Evolutionary conservation across 2,329 filamentous ascomycete species (phyloP), one percentile per base, ranked within the genome.

Genomic region (Rutstroemia sp.): DNA sequence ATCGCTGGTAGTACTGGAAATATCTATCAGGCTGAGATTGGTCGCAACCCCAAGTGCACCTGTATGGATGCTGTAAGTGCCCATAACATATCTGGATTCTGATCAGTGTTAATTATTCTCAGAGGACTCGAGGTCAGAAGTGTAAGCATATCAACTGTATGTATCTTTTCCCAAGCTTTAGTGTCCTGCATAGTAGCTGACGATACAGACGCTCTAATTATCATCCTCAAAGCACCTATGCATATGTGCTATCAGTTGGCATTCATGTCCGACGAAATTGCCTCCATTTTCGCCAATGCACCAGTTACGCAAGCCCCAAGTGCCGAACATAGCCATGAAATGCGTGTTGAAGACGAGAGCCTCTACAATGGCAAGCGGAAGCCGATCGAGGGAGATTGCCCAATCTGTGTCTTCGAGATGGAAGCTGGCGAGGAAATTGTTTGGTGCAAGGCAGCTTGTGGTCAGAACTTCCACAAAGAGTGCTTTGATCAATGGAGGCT

Each of bases 381-480:
- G 37, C 59, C 61, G 1, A 56, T 63, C 39, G 59, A 63, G 0
- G 54, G 57, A n/a, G 61, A 63, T 19, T 63, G 59, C 44, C 54
- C 61, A 4, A 63, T 63, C 34, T 63, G 61, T 44, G 61, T 63
- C 37, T 63, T 57, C 4, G 49, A 56, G 1, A 63, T 63, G 61
- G 58, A 59, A 34, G 30, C 73, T 1, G 66, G 66, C 3, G 72
- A 72, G 19, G 72, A 76, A 3, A 73, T 76, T 5, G 71, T 80
- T 5, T 85, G 79, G 73, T 85, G 82, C 68, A 77, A 77, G 61
- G 75, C 77, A 1, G 73, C 76, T 3, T 86, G 82, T 60, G 82
- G 62, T 49, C 63, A 82, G 62, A 82, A 82, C 59, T 75, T 82
- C 3, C 79, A 82, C 61, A 69, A 70, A 38, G 67, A 72, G 37